These are phyloP conservation scores for Boechera stricta DNA, from an alignment of 345 rosid species.

Conservation along the genomic window DNA sequence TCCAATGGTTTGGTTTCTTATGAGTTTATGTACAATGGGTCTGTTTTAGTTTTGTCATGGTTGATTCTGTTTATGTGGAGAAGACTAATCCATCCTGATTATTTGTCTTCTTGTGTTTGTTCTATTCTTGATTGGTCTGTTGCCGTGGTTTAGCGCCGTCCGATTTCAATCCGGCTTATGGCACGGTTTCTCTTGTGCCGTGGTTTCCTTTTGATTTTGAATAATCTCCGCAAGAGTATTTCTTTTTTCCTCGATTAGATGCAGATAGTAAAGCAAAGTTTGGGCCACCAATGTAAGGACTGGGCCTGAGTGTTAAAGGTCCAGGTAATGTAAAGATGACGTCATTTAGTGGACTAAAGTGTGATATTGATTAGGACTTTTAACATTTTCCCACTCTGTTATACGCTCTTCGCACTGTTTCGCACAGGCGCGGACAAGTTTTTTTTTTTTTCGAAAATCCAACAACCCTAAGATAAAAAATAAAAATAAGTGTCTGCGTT, in stretches of 20 bases:
- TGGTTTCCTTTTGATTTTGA: no score
- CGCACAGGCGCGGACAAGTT: conserved; percentile 38
- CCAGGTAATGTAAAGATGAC: not conserved
- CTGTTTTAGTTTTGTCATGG: conserved; percentile 17
- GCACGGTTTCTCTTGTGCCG: no score
- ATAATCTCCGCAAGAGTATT: no score
- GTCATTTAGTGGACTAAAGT: conserved; percentile 17
- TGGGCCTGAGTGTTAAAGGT: conserved; percentile 13
- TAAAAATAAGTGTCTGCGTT: conserved; percentile 14
- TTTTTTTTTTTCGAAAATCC: not conserved
- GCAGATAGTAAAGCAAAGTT: no score
- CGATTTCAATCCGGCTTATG: no score
- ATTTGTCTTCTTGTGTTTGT: conserved; percentile 31
- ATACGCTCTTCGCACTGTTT: conserved; percentile 26
- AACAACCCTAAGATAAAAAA: conserved; percentile 28
- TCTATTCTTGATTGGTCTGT: conserved; percentile 43
- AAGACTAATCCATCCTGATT: conserved; percentile 43
- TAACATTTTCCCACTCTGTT: not conserved
- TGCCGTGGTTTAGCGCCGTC: no score
- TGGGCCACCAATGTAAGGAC: not conserved
- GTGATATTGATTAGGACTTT: conserved; percentile 8
- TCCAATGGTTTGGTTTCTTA: conserved; percentile 46
- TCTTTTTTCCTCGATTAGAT: no score
- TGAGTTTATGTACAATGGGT: conserved; percentile 38
- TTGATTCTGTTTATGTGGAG: conserved; percentile 44